phyloP scores from a whole-genome alignment of 202 grass and related monocot species.

The Bolboschoenoplectus hybrid region DNA sequence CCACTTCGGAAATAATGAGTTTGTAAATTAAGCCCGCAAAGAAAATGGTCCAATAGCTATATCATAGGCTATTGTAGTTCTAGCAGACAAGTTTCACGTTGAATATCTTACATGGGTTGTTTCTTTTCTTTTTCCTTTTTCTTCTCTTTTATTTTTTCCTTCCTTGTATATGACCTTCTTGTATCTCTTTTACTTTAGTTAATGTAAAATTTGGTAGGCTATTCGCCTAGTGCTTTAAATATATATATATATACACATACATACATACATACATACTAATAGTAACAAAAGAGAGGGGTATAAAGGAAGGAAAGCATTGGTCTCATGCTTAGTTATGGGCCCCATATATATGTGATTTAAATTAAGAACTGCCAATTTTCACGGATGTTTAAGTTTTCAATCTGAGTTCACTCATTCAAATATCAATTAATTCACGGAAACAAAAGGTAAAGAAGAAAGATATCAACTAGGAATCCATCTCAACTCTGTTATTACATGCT shows the following conservation, averaged over 20 bases:
- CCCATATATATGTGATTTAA: neutral
- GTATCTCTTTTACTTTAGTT: no score
- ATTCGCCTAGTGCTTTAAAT: no score
- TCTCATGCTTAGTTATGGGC: neutral
- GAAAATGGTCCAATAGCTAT: no score
- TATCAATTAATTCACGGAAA: constrained; percentile 12
- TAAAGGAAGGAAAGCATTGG: neutral
- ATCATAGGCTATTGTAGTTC: no score
- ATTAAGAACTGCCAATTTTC: neutral
- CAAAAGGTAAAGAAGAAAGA: neutral
- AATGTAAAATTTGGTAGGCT: no score
- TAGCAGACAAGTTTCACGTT: no score
- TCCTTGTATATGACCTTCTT: no score
- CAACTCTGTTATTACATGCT: neutral
- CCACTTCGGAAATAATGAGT: neutral
- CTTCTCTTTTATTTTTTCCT: no score
- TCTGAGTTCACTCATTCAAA: neutral
- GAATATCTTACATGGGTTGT: no score
- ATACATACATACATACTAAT: neutral
- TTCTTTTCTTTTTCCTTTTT: no score
- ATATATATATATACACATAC: no score
- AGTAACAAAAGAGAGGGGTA: neutral
- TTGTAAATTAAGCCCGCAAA: neutral
- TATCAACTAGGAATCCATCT: constrained; percentile 28
- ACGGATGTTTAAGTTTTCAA: neutral